phyloP scores from a whole-genome alignment of 257 asterid species.

The Capsicum chinense region DNA sequence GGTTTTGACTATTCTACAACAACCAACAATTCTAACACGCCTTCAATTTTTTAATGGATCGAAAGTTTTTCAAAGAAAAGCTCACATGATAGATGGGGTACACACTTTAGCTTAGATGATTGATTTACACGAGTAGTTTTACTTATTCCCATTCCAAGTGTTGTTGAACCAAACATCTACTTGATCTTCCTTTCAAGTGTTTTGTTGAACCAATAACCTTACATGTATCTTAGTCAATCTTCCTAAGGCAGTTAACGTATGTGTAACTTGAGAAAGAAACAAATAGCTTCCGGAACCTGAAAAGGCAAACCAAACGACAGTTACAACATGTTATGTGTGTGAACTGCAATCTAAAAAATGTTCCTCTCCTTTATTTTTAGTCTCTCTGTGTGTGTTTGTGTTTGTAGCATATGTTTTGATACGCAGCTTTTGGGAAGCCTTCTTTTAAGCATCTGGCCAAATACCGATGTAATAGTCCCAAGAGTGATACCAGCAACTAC shows the following conservation, averaged over 20 bases:
- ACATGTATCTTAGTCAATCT: conserved; percentile 41
- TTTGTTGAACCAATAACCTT: neutral
- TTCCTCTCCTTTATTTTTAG: neutral
- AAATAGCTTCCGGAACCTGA: conserved; percentile 92
- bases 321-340: neutral
- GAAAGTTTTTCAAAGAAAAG: neutral
- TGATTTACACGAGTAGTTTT: neutral
- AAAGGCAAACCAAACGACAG: conserved; percentile 23
- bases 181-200: neutral
- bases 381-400: too few relatives aligned
- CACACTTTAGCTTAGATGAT: neutral
- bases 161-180: neutral
- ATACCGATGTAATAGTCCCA: neutral
- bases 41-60: neutral
- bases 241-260: conserved; percentile 68
- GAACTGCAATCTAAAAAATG: neutral
- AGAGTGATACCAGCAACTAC: neutral
- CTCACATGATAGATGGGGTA: neutral
- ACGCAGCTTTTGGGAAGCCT: neutral
- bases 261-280: conserved; percentile 85
- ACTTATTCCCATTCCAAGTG: neutral
- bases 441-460: neutral
- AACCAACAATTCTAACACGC: neutral
- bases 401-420: neutral
- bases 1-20: neutral